Evolutionary conservation across 2,329 filamentous ascomycete species (phyloP).

Genomic region (Lasiodiplodia sp.): DNA sequence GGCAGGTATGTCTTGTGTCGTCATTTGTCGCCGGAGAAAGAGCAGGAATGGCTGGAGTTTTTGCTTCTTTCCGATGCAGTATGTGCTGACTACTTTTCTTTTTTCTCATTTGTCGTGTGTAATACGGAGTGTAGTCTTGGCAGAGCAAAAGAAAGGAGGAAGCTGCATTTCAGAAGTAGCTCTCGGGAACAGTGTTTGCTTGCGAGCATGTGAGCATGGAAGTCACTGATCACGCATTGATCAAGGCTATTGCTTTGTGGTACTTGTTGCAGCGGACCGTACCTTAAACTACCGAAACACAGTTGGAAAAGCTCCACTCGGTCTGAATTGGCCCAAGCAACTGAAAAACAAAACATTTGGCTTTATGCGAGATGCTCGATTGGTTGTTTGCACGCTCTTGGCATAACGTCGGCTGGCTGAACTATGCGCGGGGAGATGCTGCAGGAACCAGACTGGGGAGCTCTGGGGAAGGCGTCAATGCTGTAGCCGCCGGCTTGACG

Average conservation of each 20-base stretch:
- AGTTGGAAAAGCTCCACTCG: background rate
- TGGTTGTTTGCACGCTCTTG: constrained; percentile 5
- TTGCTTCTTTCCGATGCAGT: background rate
- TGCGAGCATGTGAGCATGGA: background rate
- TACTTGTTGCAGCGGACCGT: background rate
- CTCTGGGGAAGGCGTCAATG: constrained; percentile 4
- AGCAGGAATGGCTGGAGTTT: background rate
- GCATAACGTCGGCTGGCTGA: background rate
- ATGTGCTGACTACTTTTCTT: background rate
- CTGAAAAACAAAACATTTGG: background rate
- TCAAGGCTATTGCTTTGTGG: constrained; percentile 11
- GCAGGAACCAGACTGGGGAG: constrained; percentile 6
- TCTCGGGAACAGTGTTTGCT: background rate
- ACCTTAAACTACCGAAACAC: background rate
- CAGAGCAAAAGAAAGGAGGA: constrained; percentile 9
- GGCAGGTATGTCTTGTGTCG: background rate
- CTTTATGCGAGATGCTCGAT: background rate
- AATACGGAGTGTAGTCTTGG: background rate
- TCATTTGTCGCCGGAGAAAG: background rate
- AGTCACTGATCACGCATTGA: background rate
- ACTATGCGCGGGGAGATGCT: background rate
- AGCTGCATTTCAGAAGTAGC: background rate
- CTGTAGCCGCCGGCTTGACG: background rate
- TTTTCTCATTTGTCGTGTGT: constrained; percentile 1
- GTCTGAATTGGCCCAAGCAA: background rate